Percentiles rank a stretch among this genome's conserved stretches.
Conservation (phyloP, 78 protist species). For the Paratrimastix pyriformis region DNA sequence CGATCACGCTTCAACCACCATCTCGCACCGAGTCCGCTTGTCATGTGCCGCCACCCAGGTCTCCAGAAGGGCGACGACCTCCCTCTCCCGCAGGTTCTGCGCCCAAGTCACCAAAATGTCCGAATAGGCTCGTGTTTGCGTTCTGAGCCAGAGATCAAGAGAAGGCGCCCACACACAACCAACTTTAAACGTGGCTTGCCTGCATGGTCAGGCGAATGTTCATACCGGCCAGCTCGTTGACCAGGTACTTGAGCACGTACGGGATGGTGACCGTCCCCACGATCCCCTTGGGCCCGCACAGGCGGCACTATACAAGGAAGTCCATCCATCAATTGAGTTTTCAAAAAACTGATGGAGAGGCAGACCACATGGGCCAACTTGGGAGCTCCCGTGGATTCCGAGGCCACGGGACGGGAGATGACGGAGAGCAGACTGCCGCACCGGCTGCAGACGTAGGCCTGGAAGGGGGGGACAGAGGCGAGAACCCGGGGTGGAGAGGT, state of each 20-base stretch:
- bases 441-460: conserved; percentile 40
- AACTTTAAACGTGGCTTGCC: background rate
- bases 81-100: no score
- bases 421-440: conserved; percentile 61
- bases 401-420: background rate
- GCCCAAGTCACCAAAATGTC: no score
- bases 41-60: no score
- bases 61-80: no score
- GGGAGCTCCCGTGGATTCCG: background rate
- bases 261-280: conserved; percentile 54
- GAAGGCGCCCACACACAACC: no score
- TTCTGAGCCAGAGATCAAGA: no score
- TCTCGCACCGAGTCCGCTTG: no score
- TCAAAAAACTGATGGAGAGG: background rate
- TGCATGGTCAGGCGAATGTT: conserved; percentile 38
- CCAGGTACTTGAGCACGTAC: conserved; percentile 73
- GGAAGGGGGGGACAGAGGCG: background rate
- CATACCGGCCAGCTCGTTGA: conserved; percentile 75
- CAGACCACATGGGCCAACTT: background rate
- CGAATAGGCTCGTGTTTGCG: no score
- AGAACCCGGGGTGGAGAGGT: no score
- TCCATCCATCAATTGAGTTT: background rate
- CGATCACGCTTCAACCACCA: no score
- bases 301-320: conserved; percentile 30
- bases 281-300: background rate